Percentiles rank a stretch among this genome's conserved stretches.
Evolutionary conservation across 495 filamentous ascomycete genomes (phyloP).

Genomic region (Annulohypoxylon moriforme): DNA sequence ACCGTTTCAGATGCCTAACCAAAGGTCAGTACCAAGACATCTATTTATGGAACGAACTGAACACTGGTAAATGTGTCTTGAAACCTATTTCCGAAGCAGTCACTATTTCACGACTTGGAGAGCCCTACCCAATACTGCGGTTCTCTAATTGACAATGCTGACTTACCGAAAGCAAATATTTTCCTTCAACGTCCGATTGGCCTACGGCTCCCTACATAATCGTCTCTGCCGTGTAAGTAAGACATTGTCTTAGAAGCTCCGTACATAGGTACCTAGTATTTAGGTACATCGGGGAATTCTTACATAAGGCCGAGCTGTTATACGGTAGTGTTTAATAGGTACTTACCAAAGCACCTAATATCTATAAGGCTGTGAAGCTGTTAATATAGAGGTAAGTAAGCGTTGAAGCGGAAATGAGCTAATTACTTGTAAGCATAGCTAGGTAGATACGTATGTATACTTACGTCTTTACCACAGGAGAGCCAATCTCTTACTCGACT

Average conservation of each 20-base stretch:
- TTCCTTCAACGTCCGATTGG: neutral
- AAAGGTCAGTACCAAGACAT: no score
- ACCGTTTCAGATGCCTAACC: no score
- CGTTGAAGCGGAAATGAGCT: no score
- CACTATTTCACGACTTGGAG: neutral
- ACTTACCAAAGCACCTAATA: no score
- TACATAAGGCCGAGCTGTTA: no score
- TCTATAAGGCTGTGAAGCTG: no score
- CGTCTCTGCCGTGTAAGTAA: neutral
- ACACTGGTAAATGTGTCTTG: neutral
- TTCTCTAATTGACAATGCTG: neutral
- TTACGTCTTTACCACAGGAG: no score
- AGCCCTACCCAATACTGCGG: neutral
- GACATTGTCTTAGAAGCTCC: neutral
- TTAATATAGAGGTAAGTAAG: no score
- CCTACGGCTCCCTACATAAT: neutral
- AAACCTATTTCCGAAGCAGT: neutral
- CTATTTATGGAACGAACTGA: neutral
- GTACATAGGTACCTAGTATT: neutral
- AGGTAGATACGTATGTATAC: no score
- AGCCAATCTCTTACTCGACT: no score
- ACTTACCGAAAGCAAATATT: neutral
- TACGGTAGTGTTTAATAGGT: no score
- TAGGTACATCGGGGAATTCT: neutral
- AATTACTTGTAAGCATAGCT: no score